Percentiles rank a stretch among this genome's conserved stretches.
Conservation (phyloP, 1,284 basidiomycete species). For the Apiotrichum veenhuisii region DNA sequence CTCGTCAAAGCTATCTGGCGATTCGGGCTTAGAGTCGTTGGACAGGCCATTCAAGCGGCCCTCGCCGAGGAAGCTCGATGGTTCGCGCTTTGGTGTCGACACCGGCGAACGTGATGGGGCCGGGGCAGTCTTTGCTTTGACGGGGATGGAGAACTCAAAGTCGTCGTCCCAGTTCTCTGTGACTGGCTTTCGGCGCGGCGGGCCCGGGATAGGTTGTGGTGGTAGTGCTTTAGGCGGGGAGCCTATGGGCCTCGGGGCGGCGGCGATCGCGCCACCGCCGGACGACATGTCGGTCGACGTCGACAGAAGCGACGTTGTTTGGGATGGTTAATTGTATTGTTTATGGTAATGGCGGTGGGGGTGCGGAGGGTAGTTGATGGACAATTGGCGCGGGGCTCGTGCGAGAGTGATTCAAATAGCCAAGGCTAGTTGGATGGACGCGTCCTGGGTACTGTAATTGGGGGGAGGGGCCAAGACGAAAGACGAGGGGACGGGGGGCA, state of each 20-base stretch:
- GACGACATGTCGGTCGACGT: constrained; percentile 2
- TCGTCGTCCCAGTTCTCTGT: constrained; percentile 50
- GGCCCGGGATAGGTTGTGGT: no score
- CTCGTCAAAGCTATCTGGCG: constrained; percentile 19
- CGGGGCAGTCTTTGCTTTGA: constrained; percentile 1
- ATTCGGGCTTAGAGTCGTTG: not conserved
- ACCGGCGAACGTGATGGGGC: not conserved
- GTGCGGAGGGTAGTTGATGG: no score
- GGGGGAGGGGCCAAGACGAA: no score
- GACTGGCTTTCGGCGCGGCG: constrained; percentile 4
- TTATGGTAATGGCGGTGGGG: not conserved
- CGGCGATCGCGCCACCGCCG: constrained; percentile 4
- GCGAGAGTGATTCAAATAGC: no score
- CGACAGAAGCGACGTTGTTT: not conserved
- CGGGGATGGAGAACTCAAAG: constrained; percentile 38
- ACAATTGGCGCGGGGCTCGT: no score
- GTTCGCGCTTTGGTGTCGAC: constrained; percentile 7
- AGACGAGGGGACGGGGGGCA: no score
- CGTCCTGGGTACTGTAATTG: no score
- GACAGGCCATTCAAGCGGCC: constrained; percentile 3
- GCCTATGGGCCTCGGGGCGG: not conserved
- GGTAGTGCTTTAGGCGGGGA: not conserved
- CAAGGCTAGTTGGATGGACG: no score
- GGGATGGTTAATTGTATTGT: not conserved
- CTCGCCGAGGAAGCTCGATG: not conserved